Evolutionary conservation across 1,284 basidiomycete genomes (phyloP).

Genomic region (Clitocybe nebularis): DNA sequence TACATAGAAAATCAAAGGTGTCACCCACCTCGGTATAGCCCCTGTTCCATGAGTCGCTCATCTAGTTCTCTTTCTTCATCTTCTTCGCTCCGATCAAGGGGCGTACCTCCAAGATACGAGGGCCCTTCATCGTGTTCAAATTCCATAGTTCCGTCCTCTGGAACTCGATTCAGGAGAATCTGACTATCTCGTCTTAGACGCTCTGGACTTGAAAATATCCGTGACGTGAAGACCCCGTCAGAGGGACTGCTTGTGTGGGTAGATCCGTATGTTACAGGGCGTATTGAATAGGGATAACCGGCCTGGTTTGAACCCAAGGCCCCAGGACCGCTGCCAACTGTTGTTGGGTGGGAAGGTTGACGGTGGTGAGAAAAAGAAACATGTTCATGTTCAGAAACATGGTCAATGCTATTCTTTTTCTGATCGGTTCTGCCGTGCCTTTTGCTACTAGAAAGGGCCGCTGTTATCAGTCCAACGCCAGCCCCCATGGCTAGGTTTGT

Average conservation of each 20-base stretch:
- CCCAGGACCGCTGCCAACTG: background rate
- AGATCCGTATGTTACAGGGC: background rate
- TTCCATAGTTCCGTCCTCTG: slow-evolving; percentile 39
- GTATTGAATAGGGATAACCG: background rate
- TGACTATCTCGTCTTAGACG: slow-evolving; percentile 27
- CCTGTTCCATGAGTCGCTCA: slow-evolving; percentile 53
- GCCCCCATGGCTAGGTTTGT: background rate
- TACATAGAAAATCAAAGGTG: background rate
- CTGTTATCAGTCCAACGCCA: background rate
- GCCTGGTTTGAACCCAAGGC: background rate
- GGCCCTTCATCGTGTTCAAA: slow-evolving; percentile 22
- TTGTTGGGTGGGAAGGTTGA: background rate
- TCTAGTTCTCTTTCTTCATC: slow-evolving; percentile 38
- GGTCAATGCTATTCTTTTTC: too few relatives aligned
- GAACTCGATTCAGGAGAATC: slow-evolving; percentile 33
- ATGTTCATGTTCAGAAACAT: background rate
- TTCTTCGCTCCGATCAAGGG: slow-evolving; percentile 19
- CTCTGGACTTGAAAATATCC: slow-evolving; percentile 31
- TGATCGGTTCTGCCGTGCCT: background rate
- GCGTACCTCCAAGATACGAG: slow-evolving; percentile 6
- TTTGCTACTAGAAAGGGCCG: background rate
- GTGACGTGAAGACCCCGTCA: slow-evolving; percentile 3
- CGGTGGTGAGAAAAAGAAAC: background rate
- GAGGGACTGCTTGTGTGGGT: background rate
- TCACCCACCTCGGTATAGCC: slow-evolving; percentile 53